phyloP scores from a whole-genome alignment of 257 asterid species.

The Coffea eugenioides region DNA sequence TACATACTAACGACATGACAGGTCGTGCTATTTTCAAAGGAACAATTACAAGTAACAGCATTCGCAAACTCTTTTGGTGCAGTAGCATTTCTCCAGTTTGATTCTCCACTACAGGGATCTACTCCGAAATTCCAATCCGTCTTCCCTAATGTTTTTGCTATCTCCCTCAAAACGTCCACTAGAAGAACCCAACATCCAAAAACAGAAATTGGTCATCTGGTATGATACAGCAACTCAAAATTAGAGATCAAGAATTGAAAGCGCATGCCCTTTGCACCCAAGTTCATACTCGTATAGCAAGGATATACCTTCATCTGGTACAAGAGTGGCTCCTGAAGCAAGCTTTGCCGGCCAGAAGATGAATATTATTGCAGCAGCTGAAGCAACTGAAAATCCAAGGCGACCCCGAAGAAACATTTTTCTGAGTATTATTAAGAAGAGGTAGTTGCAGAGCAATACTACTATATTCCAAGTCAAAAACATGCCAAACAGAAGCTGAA shows the following conservation, averaged over 20 bases:
- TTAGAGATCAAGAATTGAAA: too few relatives aligned
- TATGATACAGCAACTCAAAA: too few relatives aligned
- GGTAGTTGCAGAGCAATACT: too few relatives aligned
- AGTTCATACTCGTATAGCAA: too few relatives aligned
- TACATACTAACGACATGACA: constrained; percentile 26
- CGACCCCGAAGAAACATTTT: neutral
- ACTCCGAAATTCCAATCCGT: constrained; percentile 16
- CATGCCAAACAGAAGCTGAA: too few relatives aligned
- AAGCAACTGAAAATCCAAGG: neutral
- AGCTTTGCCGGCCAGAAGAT: neutral
- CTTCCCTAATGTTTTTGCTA: constrained; percentile 17
- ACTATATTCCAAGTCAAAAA: too few relatives aligned
- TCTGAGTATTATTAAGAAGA: too few relatives aligned
- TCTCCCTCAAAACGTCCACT: constrained; percentile 17
- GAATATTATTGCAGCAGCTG: neutral
- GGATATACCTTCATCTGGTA: neutral
- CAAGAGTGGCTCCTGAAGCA: neutral
- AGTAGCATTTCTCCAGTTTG: neutral
- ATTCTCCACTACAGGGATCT: constrained; percentile 20
- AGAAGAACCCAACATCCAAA: neutral
- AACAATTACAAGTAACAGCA: constrained; percentile 21
- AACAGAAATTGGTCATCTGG: too few relatives aligned
- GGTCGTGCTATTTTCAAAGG: neutral
- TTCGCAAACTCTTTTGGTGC: neutral
- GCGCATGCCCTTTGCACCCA: too few relatives aligned